A percentile compares a stretch with the other conserved stretches of the same genome.
Evolutionary conservation across 352 stramenopile species (phyloP).

Genomic region (Peronospora farinosa): DNA sequence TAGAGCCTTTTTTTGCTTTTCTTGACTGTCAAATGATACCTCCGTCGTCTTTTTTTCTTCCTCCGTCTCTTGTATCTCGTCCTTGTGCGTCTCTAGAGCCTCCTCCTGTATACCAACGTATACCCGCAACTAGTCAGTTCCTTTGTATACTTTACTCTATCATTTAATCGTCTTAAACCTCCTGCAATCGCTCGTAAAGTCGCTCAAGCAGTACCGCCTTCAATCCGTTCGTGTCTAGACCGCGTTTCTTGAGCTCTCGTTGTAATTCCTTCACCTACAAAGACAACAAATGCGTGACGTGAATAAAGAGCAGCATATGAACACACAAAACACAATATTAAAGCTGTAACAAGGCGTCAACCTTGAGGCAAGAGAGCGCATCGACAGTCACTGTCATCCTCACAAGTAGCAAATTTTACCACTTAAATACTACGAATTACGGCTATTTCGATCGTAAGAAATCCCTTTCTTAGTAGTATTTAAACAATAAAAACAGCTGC

Average conservation of each 20-base stretch:
- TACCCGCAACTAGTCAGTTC: background rate
- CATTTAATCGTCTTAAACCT: slow-evolving; percentile 6
- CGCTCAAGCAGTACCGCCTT: slow-evolving; percentile 41
- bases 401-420: background rate
- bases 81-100: background rate
- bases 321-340: background rate
- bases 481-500: too few species aligned
- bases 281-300: background rate
- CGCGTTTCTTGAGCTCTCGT: slow-evolving; percentile 34
- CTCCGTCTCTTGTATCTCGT: slow-evolving; percentile 2
- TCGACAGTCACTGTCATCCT: slow-evolving; percentile 19
- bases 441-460: too few species aligned
- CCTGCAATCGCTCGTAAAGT: slow-evolving; percentile 30
- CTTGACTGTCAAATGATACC: background rate
- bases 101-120: slow-evolving; percentile 3
- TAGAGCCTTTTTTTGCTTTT: background rate
- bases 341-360: background rate
- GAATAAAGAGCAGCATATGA: background rate
- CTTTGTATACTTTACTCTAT: background rate
- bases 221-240: slow-evolving; percentile 32
- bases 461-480: too few species aligned
- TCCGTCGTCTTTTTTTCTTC: background rate
- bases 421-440: background rate
- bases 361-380: slow-evolving; percentile 23
- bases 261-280: slow-evolving; percentile 53